Conservation (phyloP, 179 eudicot genomes). For the Camellia oleifera region DNA sequence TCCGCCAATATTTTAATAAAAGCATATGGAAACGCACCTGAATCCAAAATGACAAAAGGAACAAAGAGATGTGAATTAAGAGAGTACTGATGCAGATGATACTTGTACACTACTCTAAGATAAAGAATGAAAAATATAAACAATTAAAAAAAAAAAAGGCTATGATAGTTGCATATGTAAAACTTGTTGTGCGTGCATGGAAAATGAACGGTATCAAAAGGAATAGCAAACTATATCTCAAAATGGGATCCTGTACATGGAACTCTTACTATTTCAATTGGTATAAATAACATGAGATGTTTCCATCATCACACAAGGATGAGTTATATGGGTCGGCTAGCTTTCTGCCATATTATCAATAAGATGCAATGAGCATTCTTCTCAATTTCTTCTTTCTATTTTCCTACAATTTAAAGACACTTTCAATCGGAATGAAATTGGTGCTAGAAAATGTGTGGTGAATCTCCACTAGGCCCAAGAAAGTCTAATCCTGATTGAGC, state of each 20-base stretch:
- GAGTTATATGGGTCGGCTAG: neutral
- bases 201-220: neutral
- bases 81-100: neutral
- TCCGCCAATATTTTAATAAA: slow-evolving; percentile 63
- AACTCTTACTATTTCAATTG: neutral
- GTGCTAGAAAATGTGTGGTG: neutral
- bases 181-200: neutral
- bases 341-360: neutral
- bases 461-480: neutral
- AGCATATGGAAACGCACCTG: slow-evolving; percentile 79
- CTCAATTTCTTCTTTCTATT: neutral
- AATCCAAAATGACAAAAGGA: neutral
- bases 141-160: too few relatives aligned
- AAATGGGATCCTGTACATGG: neutral
- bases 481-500: too few relatives aligned
- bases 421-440: neutral
- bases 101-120: neutral
- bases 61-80: neutral
- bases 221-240: neutral
- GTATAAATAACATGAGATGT: neutral
- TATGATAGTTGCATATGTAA: neutral
- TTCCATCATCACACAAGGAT: neutral
- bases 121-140: neutral
- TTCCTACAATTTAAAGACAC: neutral
- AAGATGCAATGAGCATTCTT: neutral